Base-by-base conservation (phyloP, 1,284 basidiomycete genomes). In the Sphagnurus paluster region DNA sequence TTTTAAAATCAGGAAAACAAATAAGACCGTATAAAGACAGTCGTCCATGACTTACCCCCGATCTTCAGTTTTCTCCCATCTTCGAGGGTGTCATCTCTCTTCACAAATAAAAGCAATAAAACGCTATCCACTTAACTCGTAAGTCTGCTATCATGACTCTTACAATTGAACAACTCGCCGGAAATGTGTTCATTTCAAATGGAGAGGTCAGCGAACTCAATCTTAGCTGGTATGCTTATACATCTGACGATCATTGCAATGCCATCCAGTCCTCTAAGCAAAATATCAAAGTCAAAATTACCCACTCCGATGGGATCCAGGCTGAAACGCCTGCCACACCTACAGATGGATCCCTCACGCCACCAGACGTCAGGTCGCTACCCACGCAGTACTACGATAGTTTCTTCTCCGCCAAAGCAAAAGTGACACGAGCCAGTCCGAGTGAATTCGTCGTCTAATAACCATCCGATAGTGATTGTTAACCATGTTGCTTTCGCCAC, bases 341-440 rank as follows among this genome's bases (percentile, higher is more conserved):
- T 17, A 3, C 23, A 5, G 11, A 8, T 19, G 30, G 11, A 24
- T 25, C 21, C 37, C n/a, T 9, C 16, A 42, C 30, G 20, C 19
- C 25, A 3, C n/a, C 34, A 33, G 39, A 41, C 26, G 54, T 72
- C 24, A 70, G 69, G 44, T 59, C 53, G 43, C 69, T 83, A 5
- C 75, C 82, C 11, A 55, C 68, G 19, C 69, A 70, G 20, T 77
- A 70, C 60, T 88, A 87, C 59, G 41, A 59, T 0, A 46, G 61
- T 2, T 87, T 84, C 58, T 62, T 88, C 25, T 87, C 84, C 5
- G 63, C 72, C 43, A 55, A 60, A n/a, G 80, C 83, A 20, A 84
- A 77, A 56, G 68, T 69, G 53, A 71, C 75, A 39, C 76, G 75
- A 60, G 80, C 81, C 1, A 84, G 75, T 53, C 74, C 84, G 24